Evolutionary conservation across 2,329 filamentous ascomycete genomes (phyloP).

Genomic region (Conoideocrella luteorostrata): DNA sequence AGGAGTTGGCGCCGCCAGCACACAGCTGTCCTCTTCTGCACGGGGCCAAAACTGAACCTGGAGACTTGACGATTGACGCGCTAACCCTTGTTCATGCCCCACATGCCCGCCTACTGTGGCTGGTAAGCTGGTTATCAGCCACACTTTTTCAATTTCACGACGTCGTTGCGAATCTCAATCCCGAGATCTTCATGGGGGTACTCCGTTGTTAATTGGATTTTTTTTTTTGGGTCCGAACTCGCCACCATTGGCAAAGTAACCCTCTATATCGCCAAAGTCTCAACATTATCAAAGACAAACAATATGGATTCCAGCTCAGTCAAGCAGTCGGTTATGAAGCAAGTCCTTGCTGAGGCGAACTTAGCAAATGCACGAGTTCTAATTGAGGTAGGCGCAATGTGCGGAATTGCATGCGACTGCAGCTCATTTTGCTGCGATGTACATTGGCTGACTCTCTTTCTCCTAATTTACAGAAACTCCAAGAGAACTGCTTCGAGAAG

Average conservation of each 20-base stretch:
- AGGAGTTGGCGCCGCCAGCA: constrained; percentile 8
- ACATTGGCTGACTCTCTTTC: constrained; percentile 8
- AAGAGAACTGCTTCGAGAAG: constrained; percentile 73
- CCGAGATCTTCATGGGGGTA: too few species aligned
- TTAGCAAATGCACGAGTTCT: constrained; percentile 62
- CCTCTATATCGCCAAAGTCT: too few species aligned
- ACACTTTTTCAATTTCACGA: constrained; percentile 15
- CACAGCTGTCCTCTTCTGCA: constrained; percentile 18
- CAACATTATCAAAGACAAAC: too few species aligned
- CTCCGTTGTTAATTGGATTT: not conserved
- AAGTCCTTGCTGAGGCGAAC: constrained; percentile 58
- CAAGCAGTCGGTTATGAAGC: constrained; percentile 58
- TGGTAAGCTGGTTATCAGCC: constrained; percentile 18
- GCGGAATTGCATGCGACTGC: too few species aligned
- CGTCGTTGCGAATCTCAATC: too few species aligned
- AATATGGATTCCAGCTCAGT: constrained; percentile 55
- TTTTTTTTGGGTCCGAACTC: not conserved
- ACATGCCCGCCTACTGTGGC: constrained; percentile 2
- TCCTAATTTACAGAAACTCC: constrained; percentile 56
- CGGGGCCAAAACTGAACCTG: constrained; percentile 16
- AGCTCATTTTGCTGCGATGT: too few species aligned
- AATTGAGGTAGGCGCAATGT: constrained; percentile 51
- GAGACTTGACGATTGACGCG: constrained; percentile 1
- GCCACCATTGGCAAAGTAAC: too few species aligned
- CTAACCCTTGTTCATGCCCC: constrained; percentile 1